These are phyloP conservation scores for Nemania sp. DNA, from an alignment of 2,329 filamentous ascomycete genomes.

Conservation along the genomic window DNA sequence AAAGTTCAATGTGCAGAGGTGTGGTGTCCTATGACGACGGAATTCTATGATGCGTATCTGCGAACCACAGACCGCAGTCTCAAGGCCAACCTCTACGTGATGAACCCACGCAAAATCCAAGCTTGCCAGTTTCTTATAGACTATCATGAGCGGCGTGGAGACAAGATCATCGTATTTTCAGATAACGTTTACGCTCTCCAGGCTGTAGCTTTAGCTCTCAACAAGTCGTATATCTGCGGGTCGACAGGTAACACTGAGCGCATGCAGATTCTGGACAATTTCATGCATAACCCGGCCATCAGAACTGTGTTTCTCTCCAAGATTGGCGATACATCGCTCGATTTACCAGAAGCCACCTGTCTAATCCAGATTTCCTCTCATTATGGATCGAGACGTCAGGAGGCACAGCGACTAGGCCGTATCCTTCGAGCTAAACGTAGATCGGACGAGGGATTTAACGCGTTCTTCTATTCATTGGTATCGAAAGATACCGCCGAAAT, in stretches of 20 bases:
- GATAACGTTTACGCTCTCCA: slow-evolving; percentile 95
- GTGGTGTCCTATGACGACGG: slow-evolving; percentile 98
- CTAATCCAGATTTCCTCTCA: slow-evolving; percentile 97
- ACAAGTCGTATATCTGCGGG: slow-evolving; percentile 90
- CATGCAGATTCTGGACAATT: slow-evolving; percentile 86
- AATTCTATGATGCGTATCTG: slow-evolving; percentile 96
- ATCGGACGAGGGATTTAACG: slow-evolving; percentile 98
- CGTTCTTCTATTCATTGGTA: slow-evolving; percentile 97
- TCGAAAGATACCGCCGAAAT: slow-evolving; percentile 98
- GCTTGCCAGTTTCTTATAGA: slow-evolving; percentile 98
- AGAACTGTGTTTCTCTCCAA: slow-evolving; percentile 96
- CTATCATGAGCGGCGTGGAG: slow-evolving; percentile 90
- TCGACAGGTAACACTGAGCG: slow-evolving; percentile 86
- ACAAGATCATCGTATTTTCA: slow-evolving; percentile 98
- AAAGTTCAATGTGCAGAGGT: slow-evolving; percentile 98
- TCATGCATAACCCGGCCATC: slow-evolving; percentile 87
- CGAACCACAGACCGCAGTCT: slow-evolving; percentile 45
- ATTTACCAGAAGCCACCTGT: slow-evolving; percentile 93
- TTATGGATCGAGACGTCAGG: slow-evolving; percentile 94
- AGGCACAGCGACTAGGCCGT: slow-evolving; percentile 89
- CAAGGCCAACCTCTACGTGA: slow-evolving; percentile 73
- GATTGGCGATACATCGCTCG: slow-evolving; percentile 97
- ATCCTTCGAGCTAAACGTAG: slow-evolving; percentile 93
- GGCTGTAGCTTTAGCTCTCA: slow-evolving; percentile 80
- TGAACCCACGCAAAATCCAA: slow-evolving; percentile 98